These are phyloP conservation scores for Candida coquimbonensis DNA, from an alignment of 805 yeast species.

Conservation along the genomic window DNA sequence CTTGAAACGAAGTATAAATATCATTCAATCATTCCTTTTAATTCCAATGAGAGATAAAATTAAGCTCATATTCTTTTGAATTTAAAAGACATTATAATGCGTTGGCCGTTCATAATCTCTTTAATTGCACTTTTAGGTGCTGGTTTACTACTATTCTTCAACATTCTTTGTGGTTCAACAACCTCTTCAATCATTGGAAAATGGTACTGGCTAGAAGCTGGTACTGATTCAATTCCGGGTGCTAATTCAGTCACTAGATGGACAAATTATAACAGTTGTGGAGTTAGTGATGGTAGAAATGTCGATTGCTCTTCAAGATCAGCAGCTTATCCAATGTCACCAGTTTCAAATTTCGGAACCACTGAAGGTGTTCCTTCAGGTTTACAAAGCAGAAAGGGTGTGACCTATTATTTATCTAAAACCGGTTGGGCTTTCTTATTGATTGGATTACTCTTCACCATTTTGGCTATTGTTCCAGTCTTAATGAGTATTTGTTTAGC, in stretches of 20 bases:
- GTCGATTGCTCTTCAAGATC: slow-evolving; percentile 42
- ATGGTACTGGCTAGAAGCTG: slow-evolving; percentile 78
- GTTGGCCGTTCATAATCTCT: slow-evolving; percentile 24
- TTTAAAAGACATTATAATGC: slow-evolving; percentile 13
- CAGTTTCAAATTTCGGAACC: slow-evolving; percentile 63
- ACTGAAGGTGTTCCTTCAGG: slow-evolving; percentile 43
- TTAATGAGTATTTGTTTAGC: slow-evolving; percentile 19
- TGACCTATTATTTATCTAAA: slow-evolving; percentile 61
- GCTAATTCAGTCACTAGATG: slow-evolving; percentile 52
- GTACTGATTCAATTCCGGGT: slow-evolving; percentile 43
- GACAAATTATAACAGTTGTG: slow-evolving; percentile 71
- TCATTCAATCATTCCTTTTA: too few species aligned
- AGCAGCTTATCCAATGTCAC: slow-evolving; percentile 86
- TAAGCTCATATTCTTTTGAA: too few species aligned
- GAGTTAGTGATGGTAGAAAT: slow-evolving; percentile 36
- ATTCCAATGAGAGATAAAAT: too few species aligned
- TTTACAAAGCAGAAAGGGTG: slow-evolving; percentile 41
- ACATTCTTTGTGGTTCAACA: slow-evolving; percentile 59
- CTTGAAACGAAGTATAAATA: too few species aligned
- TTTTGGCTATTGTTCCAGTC: slow-evolving; percentile 38
- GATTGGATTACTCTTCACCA: slow-evolving; percentile 49
- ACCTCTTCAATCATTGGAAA: slow-evolving; percentile 46
- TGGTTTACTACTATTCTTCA: slow-evolving; percentile 48
- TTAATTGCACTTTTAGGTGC: slow-evolving; percentile 38
- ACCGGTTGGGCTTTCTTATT: slow-evolving; percentile 60